Conservation (phyloP, 139 green algal species). For the Pycnococcus provasolii region DNA sequence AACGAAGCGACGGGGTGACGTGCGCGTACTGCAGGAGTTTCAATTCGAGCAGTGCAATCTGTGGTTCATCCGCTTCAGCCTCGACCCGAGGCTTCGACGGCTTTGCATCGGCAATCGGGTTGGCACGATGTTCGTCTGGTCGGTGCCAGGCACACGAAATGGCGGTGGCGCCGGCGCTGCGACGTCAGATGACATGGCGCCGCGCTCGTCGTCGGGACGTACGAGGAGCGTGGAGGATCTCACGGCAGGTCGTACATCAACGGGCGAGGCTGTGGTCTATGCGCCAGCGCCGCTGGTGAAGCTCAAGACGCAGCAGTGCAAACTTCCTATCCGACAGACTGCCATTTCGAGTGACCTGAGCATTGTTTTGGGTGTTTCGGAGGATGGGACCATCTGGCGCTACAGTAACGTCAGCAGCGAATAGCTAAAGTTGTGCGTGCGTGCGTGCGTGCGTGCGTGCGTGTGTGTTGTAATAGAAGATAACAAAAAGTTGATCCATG, state of each 20-base stretch:
- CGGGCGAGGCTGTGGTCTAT: background rate
- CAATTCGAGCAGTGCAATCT: conserved; percentile 10
- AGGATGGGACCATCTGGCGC: conserved; percentile 11
- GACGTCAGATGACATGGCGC: too few relatives aligned
- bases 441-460: too few relatives aligned
- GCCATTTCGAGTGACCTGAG: conserved; percentile 5
- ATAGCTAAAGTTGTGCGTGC: too few relatives aligned
- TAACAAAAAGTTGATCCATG: too few relatives aligned
- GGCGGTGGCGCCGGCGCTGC: too few relatives aligned
- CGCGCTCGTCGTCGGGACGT: too few relatives aligned
- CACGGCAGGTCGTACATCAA: too few relatives aligned
- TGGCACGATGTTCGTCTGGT: background rate
- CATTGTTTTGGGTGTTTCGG: conserved; percentile 12
- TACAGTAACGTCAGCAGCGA: background rate
- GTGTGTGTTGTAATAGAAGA: too few relatives aligned
- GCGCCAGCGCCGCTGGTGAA: background rate
- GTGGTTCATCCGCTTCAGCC: conserved; percentile 24
- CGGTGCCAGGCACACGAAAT: background rate
- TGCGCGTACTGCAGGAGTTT: conserved; percentile 13
- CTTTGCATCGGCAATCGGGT: conserved; percentile 1
- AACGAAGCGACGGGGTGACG: background rate
- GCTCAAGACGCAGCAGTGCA: background rate
- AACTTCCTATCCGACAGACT: conserved; percentile 9
- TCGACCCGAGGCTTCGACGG: background rate
- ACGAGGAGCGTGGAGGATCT: too few relatives aligned